These are phyloP conservation scores for Viola odorata DNA, from an alignment of 345 rosid genomes.

Conservation along the genomic window DNA sequence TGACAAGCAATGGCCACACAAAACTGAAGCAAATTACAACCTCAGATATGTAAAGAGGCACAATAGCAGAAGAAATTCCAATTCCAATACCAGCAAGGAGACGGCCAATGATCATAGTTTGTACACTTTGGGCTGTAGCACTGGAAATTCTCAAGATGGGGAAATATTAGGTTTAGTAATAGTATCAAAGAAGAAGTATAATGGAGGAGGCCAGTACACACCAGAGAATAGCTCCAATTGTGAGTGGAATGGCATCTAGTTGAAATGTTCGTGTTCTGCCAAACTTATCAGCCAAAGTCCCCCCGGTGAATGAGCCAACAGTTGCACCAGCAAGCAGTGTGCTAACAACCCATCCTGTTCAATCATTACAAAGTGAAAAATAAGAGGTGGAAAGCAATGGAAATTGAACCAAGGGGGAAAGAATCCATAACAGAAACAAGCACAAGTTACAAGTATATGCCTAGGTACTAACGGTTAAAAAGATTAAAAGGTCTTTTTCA, in stretches of 20 bases:
- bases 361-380: conserved; percentile 10
- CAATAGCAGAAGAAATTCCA: conserved; percentile 94
- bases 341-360: conserved; percentile 95
- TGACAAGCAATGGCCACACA: neutral
- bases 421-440: neutral
- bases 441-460: neutral
- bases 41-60: conserved; percentile 98
- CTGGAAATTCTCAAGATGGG: conserved; percentile 30
- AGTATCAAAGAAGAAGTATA: neutral
- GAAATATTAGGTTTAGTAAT: conserved; percentile 18
- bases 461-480: no score
- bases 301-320: conserved; percentile 93
- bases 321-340: conserved; percentile 96
- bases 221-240: conserved; percentile 83
- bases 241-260: conserved; percentile 89
- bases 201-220: conserved; percentile 19
- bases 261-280: conserved; percentile 92
- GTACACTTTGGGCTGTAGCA: conserved; percentile 84
- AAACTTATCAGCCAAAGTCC: conserved; percentile 86
- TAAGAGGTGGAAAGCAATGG: conserved; percentile 8
- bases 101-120: conserved; percentile 93
- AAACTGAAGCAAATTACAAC: conserved; percentile 28
- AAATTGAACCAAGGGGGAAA: neutral
- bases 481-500: no score
- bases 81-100: conserved; percentile 95